Evolutionary conservation across 176 grass and related monocot genomes (phyloP), one percentile per base, ranked within the genome.

Genomic region (Cenchrus fungigraminus): DNA sequence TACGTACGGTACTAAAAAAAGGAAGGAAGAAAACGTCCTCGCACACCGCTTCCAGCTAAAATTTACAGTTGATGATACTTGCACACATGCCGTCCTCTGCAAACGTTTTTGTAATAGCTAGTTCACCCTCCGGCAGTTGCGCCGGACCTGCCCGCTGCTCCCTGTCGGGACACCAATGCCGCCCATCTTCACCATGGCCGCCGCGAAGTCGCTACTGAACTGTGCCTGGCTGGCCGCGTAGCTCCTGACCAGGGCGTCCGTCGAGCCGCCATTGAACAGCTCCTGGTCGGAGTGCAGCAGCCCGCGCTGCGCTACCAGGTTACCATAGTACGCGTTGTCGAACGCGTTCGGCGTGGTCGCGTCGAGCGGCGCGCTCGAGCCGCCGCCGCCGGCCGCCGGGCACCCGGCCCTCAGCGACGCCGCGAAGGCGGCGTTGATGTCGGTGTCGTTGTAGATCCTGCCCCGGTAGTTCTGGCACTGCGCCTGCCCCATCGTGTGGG

Each of bases 391-490:
- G 63, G 61, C 34, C 28, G 19, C 52, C 40, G 87, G 88, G 76
- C 91, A 93, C 72, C 86, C 81, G 77, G 71, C 77, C 85, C 86
- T 79, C 54, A 84, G 37, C 28, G 81, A 74, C 31, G 81, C 86
- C 68, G 88, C 91, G 49, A 90, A 93, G 62, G 88, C 31, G 6
- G 88, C 71, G 81, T 93, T 22, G 61, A 93, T 93, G 85, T 88
- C 82, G 57, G 88, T 85, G 49, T 90, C 91, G 58, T 83, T 90
- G 91, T 93, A 93, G 88, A 93, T 93, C 53, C 88, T 86, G 25
- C 58, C 53, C 77, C 82, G 77, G 74, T 90, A 90, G 67, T 55
- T 79, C 56, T 68, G 73, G 84, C 88, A 93, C 56, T 83, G 86
- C 47, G 82, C 81, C 61, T 85, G 71, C 22, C 88, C 91, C 55